Conservation (phyloP, 2,329 filamentous ascomycete genomes). For the Cladophialophora bantiana region DNA sequence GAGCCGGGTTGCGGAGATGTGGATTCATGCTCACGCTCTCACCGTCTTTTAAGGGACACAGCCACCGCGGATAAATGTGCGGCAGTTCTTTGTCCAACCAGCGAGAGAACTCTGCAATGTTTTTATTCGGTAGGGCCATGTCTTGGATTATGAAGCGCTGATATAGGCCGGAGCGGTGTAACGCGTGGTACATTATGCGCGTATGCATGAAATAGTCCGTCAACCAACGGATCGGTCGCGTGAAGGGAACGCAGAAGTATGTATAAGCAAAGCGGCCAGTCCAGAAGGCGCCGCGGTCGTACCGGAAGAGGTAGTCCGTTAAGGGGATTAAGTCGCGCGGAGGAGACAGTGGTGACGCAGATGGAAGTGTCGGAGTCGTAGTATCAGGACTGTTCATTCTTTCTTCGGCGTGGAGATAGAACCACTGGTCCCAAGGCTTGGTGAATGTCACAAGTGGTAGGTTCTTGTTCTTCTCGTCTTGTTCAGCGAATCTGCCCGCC, state of each 20-base stretch:
- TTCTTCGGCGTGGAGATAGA: constrained; percentile 53
- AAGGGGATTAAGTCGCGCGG: constrained; percentile 44
- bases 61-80: constrained; percentile 63
- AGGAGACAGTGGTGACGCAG: background rate
- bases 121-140: constrained; percentile 63
- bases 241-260: constrained; percentile 69
- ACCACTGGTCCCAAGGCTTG: constrained; percentile 56
- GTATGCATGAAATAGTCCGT: constrained; percentile 69
- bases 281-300: constrained; percentile 72
- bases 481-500: constrained; percentile 64
- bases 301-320: constrained; percentile 50
- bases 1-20: constrained; percentile 11
- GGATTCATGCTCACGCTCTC: constrained; percentile 32
- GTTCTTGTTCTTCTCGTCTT: constrained; percentile 37
- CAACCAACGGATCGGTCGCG: constrained; percentile 62
- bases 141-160: constrained; percentile 69
- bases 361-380: background rate
- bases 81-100: constrained; percentile 55
- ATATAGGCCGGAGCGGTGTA: constrained; percentile 65
- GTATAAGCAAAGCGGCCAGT: constrained; percentile 66
- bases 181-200: constrained; percentile 66
- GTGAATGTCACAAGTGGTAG: constrained; percentile 36
- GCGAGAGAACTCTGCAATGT: constrained; percentile 60
- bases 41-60: constrained; percentile 57
- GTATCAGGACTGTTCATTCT: constrained; percentile 18